phyloP scores from a whole-genome alignment of 83 land plant genomes.

The Picea abies region DNA sequence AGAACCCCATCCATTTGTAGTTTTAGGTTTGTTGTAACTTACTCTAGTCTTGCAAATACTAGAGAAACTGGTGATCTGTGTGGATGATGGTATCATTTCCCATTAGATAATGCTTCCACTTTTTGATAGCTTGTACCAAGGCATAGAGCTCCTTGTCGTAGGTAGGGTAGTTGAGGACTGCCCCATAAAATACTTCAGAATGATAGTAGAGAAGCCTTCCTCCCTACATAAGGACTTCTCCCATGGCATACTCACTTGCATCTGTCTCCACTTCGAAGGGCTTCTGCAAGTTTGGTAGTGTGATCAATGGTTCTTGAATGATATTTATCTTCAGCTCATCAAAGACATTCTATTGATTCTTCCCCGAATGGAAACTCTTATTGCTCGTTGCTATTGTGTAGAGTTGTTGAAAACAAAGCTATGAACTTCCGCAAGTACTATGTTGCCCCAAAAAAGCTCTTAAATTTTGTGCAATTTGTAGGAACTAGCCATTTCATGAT shows the following conservation, averaged over 20 bases:
- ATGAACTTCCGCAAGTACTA: not conserved
- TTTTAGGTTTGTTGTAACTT: not conserved
- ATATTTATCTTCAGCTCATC: not conserved
- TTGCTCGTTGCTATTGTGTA: not conserved
- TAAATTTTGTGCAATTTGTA: not conserved
- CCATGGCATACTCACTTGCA: constrained; percentile 12
- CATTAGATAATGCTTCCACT: not conserved
- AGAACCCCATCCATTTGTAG: not conserved
- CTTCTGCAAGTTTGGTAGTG: not conserved
- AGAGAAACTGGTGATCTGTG: not conserved
- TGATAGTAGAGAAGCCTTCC: constrained; percentile 13
- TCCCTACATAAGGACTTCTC: constrained; percentile 15
- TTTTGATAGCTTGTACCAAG: not conserved
- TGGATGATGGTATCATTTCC: not conserved
- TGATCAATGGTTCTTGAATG: not conserved
- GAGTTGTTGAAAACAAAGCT: not conserved
- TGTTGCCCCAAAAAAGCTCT: not conserved
- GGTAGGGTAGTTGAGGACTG: not conserved
- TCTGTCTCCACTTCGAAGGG: constrained; percentile 18
- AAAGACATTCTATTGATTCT: not conserved
- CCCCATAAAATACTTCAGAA: not conserved
- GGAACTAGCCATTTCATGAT: not conserved
- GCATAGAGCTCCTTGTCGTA: not conserved
- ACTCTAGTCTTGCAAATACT: not conserved
- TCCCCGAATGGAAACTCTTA: not conserved